A percentile compares a stretch with the other conserved stretches of the same genome.
These are phyloP conservation scores for Liriodendron chinense DNA, from an alignment of 164 flowering plant species.

Conservation along the genomic window DNA sequence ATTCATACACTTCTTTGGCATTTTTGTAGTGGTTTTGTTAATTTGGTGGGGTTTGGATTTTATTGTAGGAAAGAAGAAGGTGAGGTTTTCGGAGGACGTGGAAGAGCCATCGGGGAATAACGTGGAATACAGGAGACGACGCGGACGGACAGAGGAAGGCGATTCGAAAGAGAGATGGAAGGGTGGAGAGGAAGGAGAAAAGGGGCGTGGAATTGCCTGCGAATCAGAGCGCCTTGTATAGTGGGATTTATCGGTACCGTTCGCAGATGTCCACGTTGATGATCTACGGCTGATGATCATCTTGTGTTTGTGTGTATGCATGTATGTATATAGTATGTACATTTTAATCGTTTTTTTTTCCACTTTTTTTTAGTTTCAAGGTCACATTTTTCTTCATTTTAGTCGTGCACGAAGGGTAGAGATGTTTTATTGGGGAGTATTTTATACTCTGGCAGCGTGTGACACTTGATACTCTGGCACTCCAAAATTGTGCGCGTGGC, in stretches of 20 bases:
- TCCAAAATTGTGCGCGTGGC: too few species aligned
- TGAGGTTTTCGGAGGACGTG: constrained; percentile 17
- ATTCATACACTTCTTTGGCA: background rate
- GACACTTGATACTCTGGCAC: too few species aligned
- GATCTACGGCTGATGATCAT: constrained; percentile 4
- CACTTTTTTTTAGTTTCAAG: too few species aligned
- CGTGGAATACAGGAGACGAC: constrained; percentile 13
- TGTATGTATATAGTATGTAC: background rate
- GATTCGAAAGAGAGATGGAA: background rate
- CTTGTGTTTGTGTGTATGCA: background rate
- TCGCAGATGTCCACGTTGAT: constrained; percentile 8
- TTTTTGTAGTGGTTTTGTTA: background rate
- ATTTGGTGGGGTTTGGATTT: background rate
- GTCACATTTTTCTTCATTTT: background rate
- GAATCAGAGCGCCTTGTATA: constrained; percentile 8
- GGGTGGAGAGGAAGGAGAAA: background rate
- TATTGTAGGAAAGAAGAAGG: constrained; percentile 14
- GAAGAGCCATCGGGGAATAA: constrained; percentile 12
- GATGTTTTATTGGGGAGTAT: too few species aligned
- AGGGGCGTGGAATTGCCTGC: background rate
- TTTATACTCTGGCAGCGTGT: too few species aligned
- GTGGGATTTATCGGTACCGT: constrained; percentile 8
- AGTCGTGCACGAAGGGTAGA: too few species aligned
- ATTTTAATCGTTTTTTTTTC: too few species aligned
- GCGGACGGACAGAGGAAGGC: background rate